Evolutionary conservation across 2,329 filamentous ascomycete genomes (phyloP), one percentile per base, ranked within the genome.

Genomic region (Didymella lethalis): DNA sequence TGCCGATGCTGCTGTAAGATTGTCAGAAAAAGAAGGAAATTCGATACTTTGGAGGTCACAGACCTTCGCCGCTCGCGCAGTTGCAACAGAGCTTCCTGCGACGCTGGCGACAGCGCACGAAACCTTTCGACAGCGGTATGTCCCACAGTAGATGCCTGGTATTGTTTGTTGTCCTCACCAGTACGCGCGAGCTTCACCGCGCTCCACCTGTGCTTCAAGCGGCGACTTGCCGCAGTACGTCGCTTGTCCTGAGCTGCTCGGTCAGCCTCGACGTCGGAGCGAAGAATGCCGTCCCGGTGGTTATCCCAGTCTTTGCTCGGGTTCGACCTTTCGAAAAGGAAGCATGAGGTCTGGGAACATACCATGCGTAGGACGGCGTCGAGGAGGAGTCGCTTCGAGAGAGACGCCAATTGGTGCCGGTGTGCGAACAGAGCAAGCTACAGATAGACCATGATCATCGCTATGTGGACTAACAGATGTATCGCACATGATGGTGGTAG

Each of bases 161-260:
- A 25, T 5, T 18, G 36, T 7, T 14, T 10, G 5, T 4, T 20
- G 2, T 48, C 10, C 4, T 44, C 14, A 10, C 7, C 20, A 6
- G 16, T 11, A 14, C 5, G 16, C 14, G n/a, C 14, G 7, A 48
- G 36, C 28, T 44, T 44, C 36, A 48, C 52, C 1, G 52, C 34
- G 16, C 45, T 55, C 52, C 45, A 54, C 45, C 28, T 54, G 26
- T 31, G 18, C 44, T 54, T 54, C 7, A 8, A 20, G n/a, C 45
- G 52, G 28, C 44, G 12, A 7, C 20, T 11, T 41, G 18, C 18
- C 18, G 18, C 3, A 29, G 14, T n/a, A 10, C 36, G 25, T 25
- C n/a, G 25, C 11, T 23, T 26, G 4, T 41, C 18, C 1, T n/a
- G 26, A 8, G 25, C 23, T 16, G 16, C 2, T 12, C 20, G 46